Evolutionary conservation across 164 flowering plant species (phyloP).

Genomic region (Liriodendron chinense): DNA sequence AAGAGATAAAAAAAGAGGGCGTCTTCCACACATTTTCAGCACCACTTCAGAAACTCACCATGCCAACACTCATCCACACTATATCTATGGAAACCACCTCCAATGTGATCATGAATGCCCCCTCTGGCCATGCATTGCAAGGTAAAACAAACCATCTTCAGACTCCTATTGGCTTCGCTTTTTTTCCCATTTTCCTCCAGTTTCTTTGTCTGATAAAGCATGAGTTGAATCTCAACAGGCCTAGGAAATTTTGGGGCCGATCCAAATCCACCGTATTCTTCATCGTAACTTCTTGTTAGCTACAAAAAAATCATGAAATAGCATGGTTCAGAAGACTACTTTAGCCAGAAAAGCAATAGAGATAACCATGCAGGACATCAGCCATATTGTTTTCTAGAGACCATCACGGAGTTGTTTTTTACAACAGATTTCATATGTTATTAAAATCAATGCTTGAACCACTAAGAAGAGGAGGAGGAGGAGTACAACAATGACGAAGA

Average conservation of each 20-base stretch:
- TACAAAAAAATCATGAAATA: slow-evolving; percentile 18
- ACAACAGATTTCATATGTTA: neutral
- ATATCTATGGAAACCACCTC: slow-evolving; percentile 98
- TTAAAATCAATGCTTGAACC: too few species aligned
- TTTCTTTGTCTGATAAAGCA: slow-evolving; percentile 72
- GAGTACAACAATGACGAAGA: too few species aligned
- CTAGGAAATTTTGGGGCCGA: slow-evolving; percentile 94
- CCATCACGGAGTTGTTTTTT: neutral
- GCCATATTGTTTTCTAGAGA: neutral
- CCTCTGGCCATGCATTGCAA: slow-evolving; percentile 93
- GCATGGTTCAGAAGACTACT: neutral
- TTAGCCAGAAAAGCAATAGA: neutral
- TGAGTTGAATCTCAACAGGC: slow-evolving; percentile 83
- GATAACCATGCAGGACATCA: neutral
- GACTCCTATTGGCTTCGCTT: slow-evolving; percentile 45
- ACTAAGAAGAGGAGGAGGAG: too few species aligned
- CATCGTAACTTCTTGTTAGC: slow-evolving; percentile 70
- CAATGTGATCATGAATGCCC: slow-evolving; percentile 90
- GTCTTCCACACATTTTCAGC: neutral
- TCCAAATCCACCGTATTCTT: slow-evolving; percentile 81
- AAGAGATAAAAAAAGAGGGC: too few species aligned
- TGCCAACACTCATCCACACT: slow-evolving; percentile 99
- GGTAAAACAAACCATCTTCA: slow-evolving; percentile 60
- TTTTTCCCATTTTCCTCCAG: slow-evolving; percentile 52
- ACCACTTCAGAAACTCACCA: slow-evolving; percentile 43